Evolutionary conservation across 257 asterid species (phyloP), one percentile per base, ranked within the genome.

Genomic region (Solanum boliviense): DNA sequence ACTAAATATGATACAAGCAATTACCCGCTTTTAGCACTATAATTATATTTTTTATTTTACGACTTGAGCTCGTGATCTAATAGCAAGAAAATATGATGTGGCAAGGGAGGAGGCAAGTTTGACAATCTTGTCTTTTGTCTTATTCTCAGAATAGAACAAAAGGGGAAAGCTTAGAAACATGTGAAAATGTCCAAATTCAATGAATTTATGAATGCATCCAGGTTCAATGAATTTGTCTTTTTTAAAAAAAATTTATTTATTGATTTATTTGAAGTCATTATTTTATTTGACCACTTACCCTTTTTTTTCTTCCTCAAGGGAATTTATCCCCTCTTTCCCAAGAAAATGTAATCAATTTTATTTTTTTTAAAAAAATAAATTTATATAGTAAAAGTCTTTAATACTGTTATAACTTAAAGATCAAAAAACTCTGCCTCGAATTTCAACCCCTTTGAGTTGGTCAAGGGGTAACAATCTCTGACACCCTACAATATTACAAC

Each of bases 21-120:
- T 31, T 15, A 29, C 1, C 2, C 3, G 1, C 3, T 9, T 3
- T 9, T 4, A 16, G 2, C 0, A 1, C 0, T 0, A 72, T 72
- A 72, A 18, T 32, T 32, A 72, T 32, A 18, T 32, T 72, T 71
- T 32, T 72, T 0, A 32, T 72, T 72, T 72, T 20, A 71, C 13
- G 6, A 31, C 5, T 71, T 16, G 10, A 68, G 4, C 5, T 10
- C 5, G 21, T 71, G 39, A 71, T 3, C 3, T 71, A 31, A 34
- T 3, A 18, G 4, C 3, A 31, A 3, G 4, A 32, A 32, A 32
- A 72, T 32, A 72, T 72, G 79, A 72, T 72, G 44, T 72, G 79
- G 27, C 44, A 72, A 32, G 9, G 41, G 15, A 18, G 46, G 81
- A n/a, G 84, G 13, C 84, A 78, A 13, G 23, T 25, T 44, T 78